Evolutionary conservation across 1,284 basidiomycete genomes (phyloP).

Genomic region (Leccinum angustisporum): DNA sequence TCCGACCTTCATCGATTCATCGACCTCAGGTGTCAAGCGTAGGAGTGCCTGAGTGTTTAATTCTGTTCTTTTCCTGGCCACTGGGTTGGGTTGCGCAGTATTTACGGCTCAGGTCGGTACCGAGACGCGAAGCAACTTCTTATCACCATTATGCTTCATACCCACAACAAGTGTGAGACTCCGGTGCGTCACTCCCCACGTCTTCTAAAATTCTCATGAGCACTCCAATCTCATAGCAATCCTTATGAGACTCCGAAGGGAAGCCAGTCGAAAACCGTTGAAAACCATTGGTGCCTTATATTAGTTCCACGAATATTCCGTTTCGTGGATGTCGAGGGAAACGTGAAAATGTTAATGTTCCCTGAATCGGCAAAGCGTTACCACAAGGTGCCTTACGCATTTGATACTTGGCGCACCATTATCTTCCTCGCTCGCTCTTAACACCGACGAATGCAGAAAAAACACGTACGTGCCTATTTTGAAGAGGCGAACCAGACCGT

Average conservation of each 20-base stretch:
- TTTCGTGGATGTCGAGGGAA: constrained; percentile 2
- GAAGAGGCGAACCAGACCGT: constrained; percentile 52
- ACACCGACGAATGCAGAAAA: constrained; percentile 42
- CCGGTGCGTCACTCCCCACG: neutral
- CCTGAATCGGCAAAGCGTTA: constrained; percentile 44
- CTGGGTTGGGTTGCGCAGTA: neutral
- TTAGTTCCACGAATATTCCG: neutral
- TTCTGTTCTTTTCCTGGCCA: neutral
- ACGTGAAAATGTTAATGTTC: neutral
- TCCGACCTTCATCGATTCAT: neutral
- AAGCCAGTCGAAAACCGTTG: neutral
- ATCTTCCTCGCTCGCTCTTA: constrained; percentile 63
- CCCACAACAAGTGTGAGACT: constrained; percentile 5
- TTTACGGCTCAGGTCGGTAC: neutral
- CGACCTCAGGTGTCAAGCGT: neutral
- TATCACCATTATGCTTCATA: neutral
- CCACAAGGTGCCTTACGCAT: constrained; percentile 52
- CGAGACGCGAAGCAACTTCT: neutral
- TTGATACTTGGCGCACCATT: constrained; percentile 47
- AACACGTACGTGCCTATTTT: constrained; percentile 48
- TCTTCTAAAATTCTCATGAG: neutral
- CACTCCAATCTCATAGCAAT: neutral
- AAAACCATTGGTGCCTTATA: neutral
- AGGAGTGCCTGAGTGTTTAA: neutral
- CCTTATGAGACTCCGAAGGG: neutral